Base-by-base conservation (phyloP, 1,284 basidiomycete species). In the Rhodotorula sp. region DNA sequence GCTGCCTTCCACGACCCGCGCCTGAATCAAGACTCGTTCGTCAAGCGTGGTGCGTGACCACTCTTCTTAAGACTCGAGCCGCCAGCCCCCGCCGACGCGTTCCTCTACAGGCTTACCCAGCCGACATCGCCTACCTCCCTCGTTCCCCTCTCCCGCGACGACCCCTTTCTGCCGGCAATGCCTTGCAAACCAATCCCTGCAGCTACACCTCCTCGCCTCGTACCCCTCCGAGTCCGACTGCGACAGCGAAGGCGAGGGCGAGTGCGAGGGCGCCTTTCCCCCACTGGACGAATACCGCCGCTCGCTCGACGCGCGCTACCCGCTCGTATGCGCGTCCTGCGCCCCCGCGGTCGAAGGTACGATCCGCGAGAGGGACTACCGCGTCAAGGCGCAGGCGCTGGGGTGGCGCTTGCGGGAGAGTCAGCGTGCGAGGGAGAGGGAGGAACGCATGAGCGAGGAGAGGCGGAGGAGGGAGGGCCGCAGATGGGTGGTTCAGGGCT, bases 151-250 rank as follows among this genome's bases (percentile, higher is more conserved):
- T 68, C 1, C 62, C 50, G 0, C 36, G 61, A 32, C 70, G 72
- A 37, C 79, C 4, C 85, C 88, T 8, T 94, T 95, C 84, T 97
- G 94, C 81, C 88, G 89, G 75, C 87, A 87, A 21, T 96, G 94
- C 80, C 87, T 90, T 73, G 91, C 91, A n/a, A 96, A 96, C 81
- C 91, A 96, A 80, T 89, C 88, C 81, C 85, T 97, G 41, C 85
- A 93, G 64, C 84, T 92, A 73, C 91, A 94, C 80, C 85, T 97
- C 65, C 83, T 96, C 39, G 91, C 92, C 9, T 93, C 91, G 76
- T 97, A 95, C 80, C 86, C 95, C 0, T 92, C 75, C 65, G 83
- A 94, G 37, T 44, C 54, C 17, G 55, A 59, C 17, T n/a, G 25
- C 53, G 37, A 53, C 8, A 3, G 55, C n/a, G 57, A 61, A 3